These are phyloP conservation scores for Morella rubra DNA, from an alignment of 306 rosid genomes.

Conservation along the genomic window DNA sequence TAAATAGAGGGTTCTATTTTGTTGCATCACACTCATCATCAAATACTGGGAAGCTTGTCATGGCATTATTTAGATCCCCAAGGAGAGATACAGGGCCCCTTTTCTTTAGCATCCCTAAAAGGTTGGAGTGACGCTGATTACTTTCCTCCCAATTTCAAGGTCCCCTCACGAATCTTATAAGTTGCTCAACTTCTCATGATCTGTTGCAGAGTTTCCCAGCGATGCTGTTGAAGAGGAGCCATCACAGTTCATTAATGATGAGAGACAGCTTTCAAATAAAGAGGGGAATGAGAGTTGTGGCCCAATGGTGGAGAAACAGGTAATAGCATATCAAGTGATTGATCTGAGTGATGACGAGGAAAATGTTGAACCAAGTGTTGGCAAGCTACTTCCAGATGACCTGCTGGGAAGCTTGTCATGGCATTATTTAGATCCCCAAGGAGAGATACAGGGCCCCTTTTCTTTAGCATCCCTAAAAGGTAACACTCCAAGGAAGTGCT, in stretches of 20 bases:
- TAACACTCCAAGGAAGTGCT: no score
- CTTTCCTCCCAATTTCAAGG: conserved; percentile 67
- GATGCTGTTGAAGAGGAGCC: conserved; percentile 32
- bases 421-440: conserved; percentile 76
- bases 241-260: conserved; percentile 7
- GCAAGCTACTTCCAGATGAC: conserved; percentile 26
- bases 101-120: conserved; percentile 48
- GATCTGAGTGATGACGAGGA: conserved; percentile 62
- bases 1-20: no score
- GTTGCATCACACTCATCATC: not conserved
- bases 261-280: conserved; percentile 22
- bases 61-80: conserved; percentile 82
- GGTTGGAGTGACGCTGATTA: conserved; percentile 67
- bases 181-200: conserved; percentile 9
- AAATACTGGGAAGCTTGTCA: conserved; percentile 12
- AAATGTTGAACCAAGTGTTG: conserved; percentile 21
- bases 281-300: conserved; percentile 23
- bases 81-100: conserved; percentile 76
- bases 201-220: conserved; percentile 39
- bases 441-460: conserved; percentile 75
- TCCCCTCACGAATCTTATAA: conserved; percentile 18
- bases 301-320: conserved; percentile 15
- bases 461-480: conserved; percentile 43
- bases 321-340: conserved; percentile 37
- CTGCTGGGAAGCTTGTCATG: conserved; percentile 37